Conservation (phyloP, 306 rosid species). For the Hylodesmum podocarpum region DNA sequence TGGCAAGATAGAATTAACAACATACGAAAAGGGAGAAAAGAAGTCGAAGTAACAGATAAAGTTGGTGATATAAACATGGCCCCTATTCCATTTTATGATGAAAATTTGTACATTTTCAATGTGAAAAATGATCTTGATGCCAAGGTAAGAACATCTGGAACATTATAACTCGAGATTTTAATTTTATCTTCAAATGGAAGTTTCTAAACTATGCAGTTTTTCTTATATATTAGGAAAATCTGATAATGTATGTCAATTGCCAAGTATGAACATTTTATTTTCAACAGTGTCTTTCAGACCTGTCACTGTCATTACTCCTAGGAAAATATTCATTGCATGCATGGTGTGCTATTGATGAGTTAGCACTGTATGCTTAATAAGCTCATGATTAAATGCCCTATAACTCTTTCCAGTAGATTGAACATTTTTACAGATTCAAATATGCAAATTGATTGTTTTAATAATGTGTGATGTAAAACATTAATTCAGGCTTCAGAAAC, state of each 20-base stretch:
- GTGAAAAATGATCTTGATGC: slow-evolving; percentile 67
- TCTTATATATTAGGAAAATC: slow-evolving; percentile 17
- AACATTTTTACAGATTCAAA: slow-evolving; percentile 15
- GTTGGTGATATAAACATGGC: slow-evolving; percentile 49
- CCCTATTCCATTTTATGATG: slow-evolving; percentile 61
- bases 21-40: slow-evolving; percentile 67
- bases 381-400: neutral
- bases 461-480: slow-evolving; percentile 22
- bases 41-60: slow-evolving; percentile 56
- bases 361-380: neutral
- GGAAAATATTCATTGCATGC: neutral
- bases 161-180: slow-evolving; percentile 16
- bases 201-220: neutral
- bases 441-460: slow-evolving; percentile 13
- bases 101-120: slow-evolving; percentile 53
- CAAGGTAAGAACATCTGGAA: slow-evolving; percentile 54
- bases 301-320: neutral
- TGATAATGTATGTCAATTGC: slow-evolving; percentile 8
- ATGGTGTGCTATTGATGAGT: slow-evolving; percentile 14
- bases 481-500: slow-evolving; percentile 56
- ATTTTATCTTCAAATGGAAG: slow-evolving; percentile 11
- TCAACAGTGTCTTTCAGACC: neutral
- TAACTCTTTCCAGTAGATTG: slow-evolving; percentile 13
- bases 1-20: slow-evolving; percentile 83
- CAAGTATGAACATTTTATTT: neutral